These are phyloP conservation scores for Trichaptum fuscoviolaceum DNA, from an alignment of 768 basidiomycete species.

Conservation along the genomic window DNA sequence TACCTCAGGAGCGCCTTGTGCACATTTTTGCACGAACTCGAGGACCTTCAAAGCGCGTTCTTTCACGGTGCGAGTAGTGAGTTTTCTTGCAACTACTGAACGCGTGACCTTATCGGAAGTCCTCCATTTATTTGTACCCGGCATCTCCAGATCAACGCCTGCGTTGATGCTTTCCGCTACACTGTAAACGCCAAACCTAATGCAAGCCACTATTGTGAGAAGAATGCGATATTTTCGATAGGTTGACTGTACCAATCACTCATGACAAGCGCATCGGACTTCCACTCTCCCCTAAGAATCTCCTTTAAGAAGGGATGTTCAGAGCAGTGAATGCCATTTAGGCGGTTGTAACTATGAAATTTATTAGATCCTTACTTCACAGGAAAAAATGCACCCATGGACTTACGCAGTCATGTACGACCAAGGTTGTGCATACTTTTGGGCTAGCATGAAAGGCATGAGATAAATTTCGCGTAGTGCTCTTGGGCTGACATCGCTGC, in stretches of 20 bases:
- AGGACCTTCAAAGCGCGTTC: slow-evolving; percentile 62
- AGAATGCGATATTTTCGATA: neutral
- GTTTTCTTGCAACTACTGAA: slow-evolving; percentile 43
- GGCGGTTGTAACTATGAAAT: slow-evolving; percentile 54
- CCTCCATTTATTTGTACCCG: slow-evolving; percentile 72
- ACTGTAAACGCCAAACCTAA: slow-evolving; percentile 69
- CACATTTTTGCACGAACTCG: slow-evolving; percentile 65
- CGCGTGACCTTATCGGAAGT: slow-evolving; percentile 62
- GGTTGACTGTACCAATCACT: slow-evolving; percentile 61
- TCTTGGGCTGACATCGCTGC: slow-evolving; percentile 43
- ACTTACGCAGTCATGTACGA: slow-evolving; percentile 58
- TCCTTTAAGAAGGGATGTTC: slow-evolving; percentile 61
- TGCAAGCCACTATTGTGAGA: slow-evolving; percentile 3
- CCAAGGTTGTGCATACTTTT: slow-evolving; percentile 49
- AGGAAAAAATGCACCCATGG: slow-evolving; percentile 10
- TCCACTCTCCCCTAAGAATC: slow-evolving; percentile 70
- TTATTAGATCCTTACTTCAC: slow-evolving; percentile 3
- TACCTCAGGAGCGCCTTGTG: slow-evolving; percentile 61
- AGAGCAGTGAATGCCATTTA: slow-evolving; percentile 69
- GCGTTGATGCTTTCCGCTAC: slow-evolving; percentile 62
- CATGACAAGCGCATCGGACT: slow-evolving; percentile 70
- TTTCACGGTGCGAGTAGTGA: slow-evolving; percentile 59
- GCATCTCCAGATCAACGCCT: slow-evolving; percentile 81
- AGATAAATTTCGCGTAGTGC: slow-evolving; percentile 57
- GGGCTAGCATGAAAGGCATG: slow-evolving; percentile 56